Evolutionary conservation across 2,329 filamentous ascomycete species (phyloP), one percentile per base, ranked within the genome.

Genomic region (Neopestalotiopsis clavispora): DNA sequence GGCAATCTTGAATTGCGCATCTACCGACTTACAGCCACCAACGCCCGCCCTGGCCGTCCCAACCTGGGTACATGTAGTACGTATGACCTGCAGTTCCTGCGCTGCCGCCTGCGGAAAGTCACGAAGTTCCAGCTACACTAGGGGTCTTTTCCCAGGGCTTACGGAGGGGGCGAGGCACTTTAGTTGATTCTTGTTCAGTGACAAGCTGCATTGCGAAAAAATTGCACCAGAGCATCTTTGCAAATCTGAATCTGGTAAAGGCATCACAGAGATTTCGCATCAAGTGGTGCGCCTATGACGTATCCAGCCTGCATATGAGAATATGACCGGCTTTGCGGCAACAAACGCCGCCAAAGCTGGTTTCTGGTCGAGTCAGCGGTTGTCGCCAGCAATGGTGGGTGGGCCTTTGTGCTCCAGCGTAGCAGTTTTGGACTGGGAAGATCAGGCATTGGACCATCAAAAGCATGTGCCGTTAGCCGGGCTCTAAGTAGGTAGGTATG

Each of bases 1-100:
- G 63, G 63, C 63, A 66, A 28, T 34, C 28, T 30, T 32, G 63
- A 66, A 66, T 30, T 52, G 45, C 45, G 63, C 40, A 66, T 66
- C 14, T 61, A 20, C n/a, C 34, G 30, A 28, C 23, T 28, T 61
- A 61, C 59, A 61, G 59, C 59, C 59, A 61, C 23, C 23, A 28
- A 28, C 23, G 23, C 23, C 23, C 59, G 14, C 30, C 10, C 32
- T 34, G 28, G 28, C 28, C 56, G 14, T 34, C 23, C 42, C 13
- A n/a, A 12, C 45, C 45, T 20, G n/a, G 45, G 45, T 52, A 52
- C n/a, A 52, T 20, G 7, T 7, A n/a, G 45, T 17, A 52, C 17
- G 17, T 7, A 23, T 20, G 17, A 52, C n/a, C 45, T 52, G 45
- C 6, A 17, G n/a, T 17, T 17, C 17, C 45, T 52, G 14, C 45